phyloP scores from a whole-genome alignment of 768 basidiomycete genomes.

The Agaricus sinodeliciosus region DNA sequence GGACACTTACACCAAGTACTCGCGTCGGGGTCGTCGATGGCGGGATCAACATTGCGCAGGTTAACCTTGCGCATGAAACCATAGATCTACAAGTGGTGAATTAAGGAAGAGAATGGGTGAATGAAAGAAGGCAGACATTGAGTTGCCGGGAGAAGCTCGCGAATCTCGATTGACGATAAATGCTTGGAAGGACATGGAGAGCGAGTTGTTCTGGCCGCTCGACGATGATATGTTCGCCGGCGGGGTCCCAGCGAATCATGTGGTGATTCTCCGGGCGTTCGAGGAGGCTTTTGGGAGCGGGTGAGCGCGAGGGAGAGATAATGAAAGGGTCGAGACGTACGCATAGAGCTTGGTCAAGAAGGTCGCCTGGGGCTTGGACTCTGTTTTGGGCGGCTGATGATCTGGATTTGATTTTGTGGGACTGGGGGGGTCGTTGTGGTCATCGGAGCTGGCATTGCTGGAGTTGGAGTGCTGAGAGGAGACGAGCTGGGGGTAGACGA shows the following conservation, averaged over 20 bases:
- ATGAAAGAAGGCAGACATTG: conserved; percentile 59
- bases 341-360: conserved; percentile 96
- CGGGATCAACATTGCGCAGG: conserved; percentile 90
- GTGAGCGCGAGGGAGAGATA: conserved; percentile 9
- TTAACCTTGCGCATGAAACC: conserved; percentile 99
- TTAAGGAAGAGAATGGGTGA: conserved; percentile 15
- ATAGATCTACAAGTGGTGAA: conserved; percentile 62
- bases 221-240: conserved; percentile 92
- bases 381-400: conserved; percentile 51
- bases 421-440: conserved; percentile 43
- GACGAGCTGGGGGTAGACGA: conserved; percentile 30
- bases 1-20: conserved; percentile 87
- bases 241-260: conserved; percentile 95
- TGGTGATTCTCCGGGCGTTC: conserved; percentile 91
- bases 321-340: conserved; percentile 38
- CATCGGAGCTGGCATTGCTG: conserved; percentile 35
- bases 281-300: conserved; percentile 51
- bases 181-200: conserved; percentile 86
- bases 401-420: conserved; percentile 35
- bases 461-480: conserved; percentile 34
- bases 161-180: conserved; percentile 95
- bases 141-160: conserved; percentile 97
- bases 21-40: conserved; percentile 92
- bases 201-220: conserved; percentile 92
- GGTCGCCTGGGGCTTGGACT: conserved; percentile 85